Percentiles rank a stretch among this genome's conserved stretches.
These are phyloP conservation scores for Hanseniaspora meyeri DNA, from an alignment of 805 yeast species.

Conservation along the genomic window DNA sequence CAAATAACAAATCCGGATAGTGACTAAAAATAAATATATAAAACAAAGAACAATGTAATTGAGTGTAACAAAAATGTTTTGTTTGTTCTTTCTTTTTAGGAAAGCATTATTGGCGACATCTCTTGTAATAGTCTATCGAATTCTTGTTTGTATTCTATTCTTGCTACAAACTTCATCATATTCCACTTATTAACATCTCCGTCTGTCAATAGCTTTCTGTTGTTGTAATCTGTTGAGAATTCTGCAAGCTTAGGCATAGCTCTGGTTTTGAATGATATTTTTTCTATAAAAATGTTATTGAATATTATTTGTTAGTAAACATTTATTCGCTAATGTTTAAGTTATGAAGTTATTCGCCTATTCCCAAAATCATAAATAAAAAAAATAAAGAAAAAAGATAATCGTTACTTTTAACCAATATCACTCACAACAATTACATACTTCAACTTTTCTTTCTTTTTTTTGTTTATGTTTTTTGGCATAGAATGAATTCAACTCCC, in stretches of 20 bases:
- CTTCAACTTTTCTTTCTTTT: not conserved
- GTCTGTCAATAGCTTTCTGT: constrained; percentile 5
- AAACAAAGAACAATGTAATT: not conserved
- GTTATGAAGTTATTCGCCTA: not conserved
- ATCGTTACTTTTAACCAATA: not conserved
- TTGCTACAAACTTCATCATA: constrained; percentile 11
- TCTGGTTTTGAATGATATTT: not conserved
- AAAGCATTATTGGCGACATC: constrained; percentile 3
- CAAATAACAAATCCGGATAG: constrained; percentile 9
- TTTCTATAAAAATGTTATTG: not conserved
- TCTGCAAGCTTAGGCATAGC: constrained; percentile 12
- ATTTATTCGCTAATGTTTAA: not conserved
- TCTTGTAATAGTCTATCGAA: constrained; percentile 6
- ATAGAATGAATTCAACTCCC: not conserved
- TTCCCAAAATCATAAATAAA: not conserved
- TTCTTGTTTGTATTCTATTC: constrained; percentile 11
- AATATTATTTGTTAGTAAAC: constrained; percentile 5
- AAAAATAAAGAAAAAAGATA: not conserved
- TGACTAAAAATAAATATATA: not conserved
- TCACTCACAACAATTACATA: not conserved
- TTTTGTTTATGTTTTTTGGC: no score
- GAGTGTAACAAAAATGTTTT: not conserved
- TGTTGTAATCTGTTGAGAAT: constrained; percentile 8
- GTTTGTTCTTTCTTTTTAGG: not conserved
- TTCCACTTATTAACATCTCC: constrained; percentile 13